Percentiles rank a stretch among this genome's conserved stretches.
phyloP scores from a whole-genome alignment of 352 stramenopile genomes.

The Phytopythium helicoides region DNA sequence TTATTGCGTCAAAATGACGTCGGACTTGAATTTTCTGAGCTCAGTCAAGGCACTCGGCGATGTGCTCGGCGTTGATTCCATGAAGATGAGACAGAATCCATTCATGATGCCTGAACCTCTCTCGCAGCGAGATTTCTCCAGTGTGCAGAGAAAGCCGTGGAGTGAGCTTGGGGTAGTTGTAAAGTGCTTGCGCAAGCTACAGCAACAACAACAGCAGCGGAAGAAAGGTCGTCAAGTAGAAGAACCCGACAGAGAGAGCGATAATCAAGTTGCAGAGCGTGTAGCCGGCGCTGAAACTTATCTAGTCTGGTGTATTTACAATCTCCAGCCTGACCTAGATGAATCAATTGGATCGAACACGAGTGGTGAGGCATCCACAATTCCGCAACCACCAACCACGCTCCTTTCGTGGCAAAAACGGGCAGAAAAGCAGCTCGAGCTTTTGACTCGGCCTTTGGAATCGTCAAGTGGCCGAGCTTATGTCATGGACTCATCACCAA shows the following conservation, averaged over 20 bases:
- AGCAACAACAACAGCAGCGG: slow-evolving; percentile 3
- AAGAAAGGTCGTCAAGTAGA: neutral
- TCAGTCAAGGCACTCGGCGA: slow-evolving; percentile 38
- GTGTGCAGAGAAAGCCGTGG: slow-evolving; percentile 24
- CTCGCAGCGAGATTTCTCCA: slow-evolving; percentile 49
- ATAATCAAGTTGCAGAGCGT: slow-evolving; percentile 31
- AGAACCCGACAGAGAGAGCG: neutral
- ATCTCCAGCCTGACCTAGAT: slow-evolving; percentile 24
- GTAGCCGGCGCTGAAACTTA: slow-evolving; percentile 57
- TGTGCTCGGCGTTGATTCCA: slow-evolving; percentile 53
- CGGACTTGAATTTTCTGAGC: slow-evolving; percentile 77
- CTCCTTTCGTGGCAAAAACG: slow-evolving; percentile 49
- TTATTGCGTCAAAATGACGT: slow-evolving; percentile 72
- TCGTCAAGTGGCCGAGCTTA: slow-evolving; percentile 42
- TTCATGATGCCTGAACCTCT: slow-evolving; percentile 85
- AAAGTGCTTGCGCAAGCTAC: neutral
- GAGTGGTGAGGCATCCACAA: neutral
- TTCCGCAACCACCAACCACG: neutral
- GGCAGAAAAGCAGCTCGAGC: slow-evolving; percentile 61
- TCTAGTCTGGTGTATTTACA: slow-evolving; percentile 60
- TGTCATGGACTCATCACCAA: slow-evolving; percentile 67
- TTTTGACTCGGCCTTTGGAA: slow-evolving; percentile 71
- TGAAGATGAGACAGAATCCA: slow-evolving; percentile 71
- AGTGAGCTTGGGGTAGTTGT: slow-evolving; percentile 18
- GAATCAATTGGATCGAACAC: neutral